phyloP scores from a whole-genome alignment of 106 monocot species.

The Narthecium ossifragum region DNA sequence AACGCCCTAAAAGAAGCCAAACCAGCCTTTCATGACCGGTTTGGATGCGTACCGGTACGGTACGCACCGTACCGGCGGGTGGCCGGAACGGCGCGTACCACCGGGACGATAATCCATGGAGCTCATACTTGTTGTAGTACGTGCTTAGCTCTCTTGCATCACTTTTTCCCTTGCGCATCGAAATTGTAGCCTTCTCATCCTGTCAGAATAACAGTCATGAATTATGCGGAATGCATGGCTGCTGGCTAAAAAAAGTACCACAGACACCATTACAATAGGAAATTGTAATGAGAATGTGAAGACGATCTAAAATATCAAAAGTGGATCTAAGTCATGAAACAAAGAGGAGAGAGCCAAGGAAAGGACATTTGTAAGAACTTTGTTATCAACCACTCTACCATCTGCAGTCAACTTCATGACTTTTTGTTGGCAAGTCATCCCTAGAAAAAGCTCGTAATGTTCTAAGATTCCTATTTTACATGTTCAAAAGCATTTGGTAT shows the following conservation, averaged over 20 bases:
- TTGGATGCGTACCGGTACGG: no score
- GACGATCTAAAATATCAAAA: no score
- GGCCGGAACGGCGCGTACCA: no score
- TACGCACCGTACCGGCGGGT: no score
- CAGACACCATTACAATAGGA: background rate
- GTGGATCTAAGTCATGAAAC: background rate
- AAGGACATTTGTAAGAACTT: background rate
- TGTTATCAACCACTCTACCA: no score
- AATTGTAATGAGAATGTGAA: background rate
- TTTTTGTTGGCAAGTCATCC: no score
- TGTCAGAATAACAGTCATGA: constrained; percentile 9
- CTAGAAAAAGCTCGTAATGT: background rate
- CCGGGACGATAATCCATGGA: no score
- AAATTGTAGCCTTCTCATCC: constrained; percentile 39
- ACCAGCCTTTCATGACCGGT: no score
- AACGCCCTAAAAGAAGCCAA: no score
- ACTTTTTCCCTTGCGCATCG: constrained; percentile 31
- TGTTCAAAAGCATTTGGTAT: background rate
- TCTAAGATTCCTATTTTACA: background rate
- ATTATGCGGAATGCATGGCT: background rate
- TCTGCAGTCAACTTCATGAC: no score
- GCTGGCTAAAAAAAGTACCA: background rate
- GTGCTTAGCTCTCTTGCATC: constrained; percentile 58
- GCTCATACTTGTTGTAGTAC: constrained; percentile 39
- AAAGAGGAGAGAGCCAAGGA: background rate